Conservation (phyloP, 202 grass and related monocot genomes). For the Elaeis oleifera region DNA sequence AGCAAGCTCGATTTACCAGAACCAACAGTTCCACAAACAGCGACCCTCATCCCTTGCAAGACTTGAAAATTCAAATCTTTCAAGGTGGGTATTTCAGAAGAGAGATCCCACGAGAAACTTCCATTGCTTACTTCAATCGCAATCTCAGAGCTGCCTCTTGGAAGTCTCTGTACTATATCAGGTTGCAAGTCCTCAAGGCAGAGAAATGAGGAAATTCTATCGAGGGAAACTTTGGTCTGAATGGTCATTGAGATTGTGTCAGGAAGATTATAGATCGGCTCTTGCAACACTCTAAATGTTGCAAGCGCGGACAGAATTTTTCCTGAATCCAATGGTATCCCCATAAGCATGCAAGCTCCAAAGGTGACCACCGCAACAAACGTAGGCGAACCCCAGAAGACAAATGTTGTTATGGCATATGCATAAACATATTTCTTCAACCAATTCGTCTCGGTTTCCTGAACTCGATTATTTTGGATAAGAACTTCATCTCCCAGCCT, state of each 20-base stretch:
- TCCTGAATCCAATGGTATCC: slow-evolving; percentile 65
- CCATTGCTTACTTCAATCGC: slow-evolving; percentile 47
- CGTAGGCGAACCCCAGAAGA: slow-evolving; percentile 70
- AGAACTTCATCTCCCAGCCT: slow-evolving; percentile 87
- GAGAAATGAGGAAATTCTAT: slow-evolving; percentile 58
- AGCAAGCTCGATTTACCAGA: slow-evolving; percentile 80
- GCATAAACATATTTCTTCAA: slow-evolving; percentile 62
- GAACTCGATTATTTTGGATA: slow-evolving; percentile 64
- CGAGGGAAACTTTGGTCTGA: slow-evolving; percentile 81
- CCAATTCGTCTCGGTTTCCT: slow-evolving; percentile 61
- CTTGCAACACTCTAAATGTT: slow-evolving; percentile 77
- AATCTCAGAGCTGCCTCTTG: slow-evolving; percentile 36
- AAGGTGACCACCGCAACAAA: slow-evolving; percentile 78
- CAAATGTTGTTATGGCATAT: slow-evolving; percentile 38
- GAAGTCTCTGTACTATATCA: slow-evolving; percentile 33
- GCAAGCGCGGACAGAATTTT: slow-evolving; percentile 76
- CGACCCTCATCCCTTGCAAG: slow-evolving; percentile 38
- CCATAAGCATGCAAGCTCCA: slow-evolving; percentile 49
- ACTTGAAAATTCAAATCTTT: slow-evolving; percentile 55
- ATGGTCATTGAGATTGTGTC: slow-evolving; percentile 70
- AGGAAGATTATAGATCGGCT: slow-evolving; percentile 67
- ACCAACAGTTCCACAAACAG: slow-evolving; percentile 55
- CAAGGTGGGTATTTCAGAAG: slow-evolving; percentile 30
- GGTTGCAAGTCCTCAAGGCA: slow-evolving; percentile 57
- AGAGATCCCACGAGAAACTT: slow-evolving; percentile 55